These are phyloP conservation scores for Penicillium ochrochloron DNA, from an alignment of 495 filamentous ascomycete species.

Conservation along the genomic window DNA sequence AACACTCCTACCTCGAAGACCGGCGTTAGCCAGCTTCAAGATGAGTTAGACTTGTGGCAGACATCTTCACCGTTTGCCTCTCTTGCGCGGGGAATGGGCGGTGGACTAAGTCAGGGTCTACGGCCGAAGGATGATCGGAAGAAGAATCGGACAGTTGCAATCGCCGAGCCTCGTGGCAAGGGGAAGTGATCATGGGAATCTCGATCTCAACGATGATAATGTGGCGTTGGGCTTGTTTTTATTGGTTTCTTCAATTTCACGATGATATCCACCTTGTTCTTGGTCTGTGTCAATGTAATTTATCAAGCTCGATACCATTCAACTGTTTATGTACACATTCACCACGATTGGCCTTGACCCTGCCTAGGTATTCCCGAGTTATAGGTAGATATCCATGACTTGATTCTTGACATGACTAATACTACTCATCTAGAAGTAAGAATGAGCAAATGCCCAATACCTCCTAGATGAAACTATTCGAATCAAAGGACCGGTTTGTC, in stretches of 20 bases:
- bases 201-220: not conserved
- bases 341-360: not conserved
- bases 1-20: slow-evolving; percentile 15
- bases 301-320: slow-evolving; percentile 15
- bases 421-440: not conserved
- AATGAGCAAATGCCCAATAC: not conserved
- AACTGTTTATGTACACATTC: not conserved
- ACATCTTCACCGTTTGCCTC: slow-evolving; percentile 50
- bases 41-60: slow-evolving; percentile 48
- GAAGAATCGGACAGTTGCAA: slow-evolving; percentile 30
- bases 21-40: slow-evolving; percentile 34
- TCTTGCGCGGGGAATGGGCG: slow-evolving; percentile 50
- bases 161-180: slow-evolving; percentile 18
- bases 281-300: not conserved
- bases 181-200: not conserved
- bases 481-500: not conserved
- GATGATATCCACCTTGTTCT: slow-evolving; percentile 23
- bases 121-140: slow-evolving; percentile 39
- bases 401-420: not conserved
- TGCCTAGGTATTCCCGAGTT: not conserved
- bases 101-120: slow-evolving; percentile 48
- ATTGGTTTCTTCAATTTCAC: not conserved
- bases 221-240: slow-evolving; percentile 4
- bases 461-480: not conserved
- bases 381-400: not conserved